Conservation (phyloP, 805 yeast species). For the Metschnikowia koreensis region DNA sequence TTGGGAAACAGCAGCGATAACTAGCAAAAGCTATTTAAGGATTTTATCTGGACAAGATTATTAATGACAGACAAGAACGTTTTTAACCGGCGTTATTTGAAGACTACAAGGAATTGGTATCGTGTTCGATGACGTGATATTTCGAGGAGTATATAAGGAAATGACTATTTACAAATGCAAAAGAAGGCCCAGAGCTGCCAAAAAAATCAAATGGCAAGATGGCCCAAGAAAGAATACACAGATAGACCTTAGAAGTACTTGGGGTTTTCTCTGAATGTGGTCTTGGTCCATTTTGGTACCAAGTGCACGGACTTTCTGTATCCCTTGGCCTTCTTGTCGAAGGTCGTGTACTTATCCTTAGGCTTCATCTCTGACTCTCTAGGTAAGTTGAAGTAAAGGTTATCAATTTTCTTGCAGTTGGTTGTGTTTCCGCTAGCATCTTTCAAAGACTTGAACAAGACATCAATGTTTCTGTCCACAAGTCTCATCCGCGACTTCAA, state of each 20-base stretch:
- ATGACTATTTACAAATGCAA: conserved; percentile 9
- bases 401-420: conserved; percentile 36
- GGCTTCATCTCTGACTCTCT: conserved; percentile 78
- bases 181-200: background rate
- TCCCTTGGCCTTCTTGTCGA: conserved; percentile 66
- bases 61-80: background rate
- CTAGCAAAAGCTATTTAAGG: background rate
- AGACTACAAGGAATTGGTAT: background rate
- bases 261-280: conserved; percentile 78
- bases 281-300: conserved; percentile 90
- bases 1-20: conserved; percentile 18
- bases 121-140: background rate
- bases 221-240: background rate
- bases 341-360: conserved; percentile 83
- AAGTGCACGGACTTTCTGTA: conserved; percentile 88
- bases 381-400: conserved; percentile 52
- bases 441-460: conserved; percentile 45
- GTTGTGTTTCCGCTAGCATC: conserved; percentile 31
- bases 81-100: background rate
- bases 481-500: conserved; percentile 78
- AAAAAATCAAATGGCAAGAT: too few species aligned
- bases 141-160: background rate
- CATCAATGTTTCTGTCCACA: conserved; percentile 77
- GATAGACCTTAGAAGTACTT: conserved; percentile 47
- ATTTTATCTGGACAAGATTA: too few species aligned